Evolutionary conservation across 2,329 filamentous ascomycete genomes (phyloP), one percentile per base, ranked within the genome.

Genomic region (Shiraia sp.): DNA sequence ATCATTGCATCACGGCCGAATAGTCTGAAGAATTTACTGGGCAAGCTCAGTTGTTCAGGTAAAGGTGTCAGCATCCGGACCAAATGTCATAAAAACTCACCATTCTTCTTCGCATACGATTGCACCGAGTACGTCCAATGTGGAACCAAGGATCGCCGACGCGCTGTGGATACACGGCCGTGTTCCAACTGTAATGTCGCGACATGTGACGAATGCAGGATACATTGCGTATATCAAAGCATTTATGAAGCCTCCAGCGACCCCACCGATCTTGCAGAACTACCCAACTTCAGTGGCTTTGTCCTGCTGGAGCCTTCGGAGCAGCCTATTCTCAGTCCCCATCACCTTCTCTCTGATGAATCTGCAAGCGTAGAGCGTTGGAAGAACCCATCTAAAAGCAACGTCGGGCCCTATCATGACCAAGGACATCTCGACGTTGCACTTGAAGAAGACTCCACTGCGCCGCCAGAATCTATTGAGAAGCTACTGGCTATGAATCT

Each of bases 201-300:
- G n/a, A 68, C 65, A 2, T 68, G 65, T 45, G 45, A 68, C 27
- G 65, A 68, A 38, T 68, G 65, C 32, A 56, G 65, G 6, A 57
- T 66, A 24, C 65, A 68, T 34, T 64, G 60, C 42, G 60, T 66
- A 4, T 68, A 65, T 28, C 63, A 66, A 26, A 63, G 53, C 32
- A 58, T 57, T 35, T 58, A 55, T 41, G 55, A 63, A 39, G 30
- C 48, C 3, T 42, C 56, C 2, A 48, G 48, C 13, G 57, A 61
- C 1, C 45, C 53, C 1, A 59, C 65, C 16, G 65, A 68, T 2
- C 42, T 51, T 1, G 60, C 65, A 17, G 65, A 68, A 22, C 36
- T 68, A 6, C 57, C 62, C 1, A 56, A 58, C 19, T 63, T 55
- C 19, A 63, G 61, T 26, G 65, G 65, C 15, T 66, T 63, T 30